Conservation (phyloP, 2,329 filamentous ascomycete species). For the Colletotrichum acutatum region DNA sequence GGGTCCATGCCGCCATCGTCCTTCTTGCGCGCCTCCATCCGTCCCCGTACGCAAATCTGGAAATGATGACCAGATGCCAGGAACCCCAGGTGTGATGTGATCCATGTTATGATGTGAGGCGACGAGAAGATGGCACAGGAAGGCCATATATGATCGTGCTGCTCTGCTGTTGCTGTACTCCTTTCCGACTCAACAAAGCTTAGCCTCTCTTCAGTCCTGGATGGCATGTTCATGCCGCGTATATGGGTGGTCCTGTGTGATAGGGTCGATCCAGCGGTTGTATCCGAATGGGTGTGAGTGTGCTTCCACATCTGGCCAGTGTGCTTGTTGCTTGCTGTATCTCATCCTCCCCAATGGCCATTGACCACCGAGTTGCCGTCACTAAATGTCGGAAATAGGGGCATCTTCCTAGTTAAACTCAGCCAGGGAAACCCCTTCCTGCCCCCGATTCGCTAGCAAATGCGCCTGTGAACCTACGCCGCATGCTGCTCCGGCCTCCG, state of each 20-base stretch:
- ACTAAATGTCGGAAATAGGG: conserved; percentile 22
- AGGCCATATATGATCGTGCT: background rate
- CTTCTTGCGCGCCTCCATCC: background rate
- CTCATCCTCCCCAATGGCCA: background rate
- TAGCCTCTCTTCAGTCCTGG: background rate
- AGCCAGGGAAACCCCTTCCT: conserved; percentile 12
- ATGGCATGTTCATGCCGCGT: conserved; percentile 1
- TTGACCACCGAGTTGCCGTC: background rate
- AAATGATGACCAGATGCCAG: background rate
- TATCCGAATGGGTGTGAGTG: conserved; percentile 8
- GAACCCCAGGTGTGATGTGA: background rate
- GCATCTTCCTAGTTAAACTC: conserved; percentile 21
- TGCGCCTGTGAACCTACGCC: conserved; percentile 8
- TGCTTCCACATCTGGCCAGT: conserved; percentile 15
- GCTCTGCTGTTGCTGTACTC: background rate
- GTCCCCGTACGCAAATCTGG: background rate
- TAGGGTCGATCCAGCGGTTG: conserved; percentile 18
- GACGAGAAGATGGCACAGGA: background rate
- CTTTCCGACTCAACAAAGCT: background rate
- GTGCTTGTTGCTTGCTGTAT: background rate
- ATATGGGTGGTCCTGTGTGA: background rate
- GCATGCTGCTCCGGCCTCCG: conserved; percentile 21
- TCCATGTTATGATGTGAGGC: conserved; percentile 12
- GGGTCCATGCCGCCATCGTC: background rate
- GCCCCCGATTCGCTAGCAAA: conserved; percentile 4